Percentiles rank a stretch among this genome's conserved stretches.
phyloP scores from a whole-genome alignment of 106 monocot species.

The Cymbidium sinense region DNA sequence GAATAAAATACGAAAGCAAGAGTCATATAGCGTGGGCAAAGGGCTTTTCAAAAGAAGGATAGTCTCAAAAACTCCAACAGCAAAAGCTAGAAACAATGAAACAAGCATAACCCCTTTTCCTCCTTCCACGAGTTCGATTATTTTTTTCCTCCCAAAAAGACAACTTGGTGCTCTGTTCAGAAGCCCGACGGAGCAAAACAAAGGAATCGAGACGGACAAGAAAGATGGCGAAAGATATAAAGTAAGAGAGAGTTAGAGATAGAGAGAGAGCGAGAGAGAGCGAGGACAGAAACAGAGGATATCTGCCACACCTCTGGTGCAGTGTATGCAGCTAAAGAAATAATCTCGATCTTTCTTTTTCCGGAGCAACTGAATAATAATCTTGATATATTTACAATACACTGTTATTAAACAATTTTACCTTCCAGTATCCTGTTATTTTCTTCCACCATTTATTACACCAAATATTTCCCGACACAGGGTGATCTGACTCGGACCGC shows the following conservation, averaged over 20 bases:
- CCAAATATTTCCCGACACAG: too few species aligned
- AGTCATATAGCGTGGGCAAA: not conserved
- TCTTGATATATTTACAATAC: constrained; percentile 3
- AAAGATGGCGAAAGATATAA: not conserved
- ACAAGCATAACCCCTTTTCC: not conserved
- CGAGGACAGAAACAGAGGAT: too few species aligned
- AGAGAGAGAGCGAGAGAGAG: not conserved
- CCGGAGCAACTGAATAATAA: constrained; percentile 29
- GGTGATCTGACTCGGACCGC: too few species aligned
- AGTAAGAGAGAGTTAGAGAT: too few species aligned
- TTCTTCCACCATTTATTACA: not conserved
- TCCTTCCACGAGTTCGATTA: not conserved
- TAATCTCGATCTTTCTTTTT: constrained; percentile 5
- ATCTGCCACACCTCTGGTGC: not conserved
- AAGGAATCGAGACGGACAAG: constrained; percentile 2
- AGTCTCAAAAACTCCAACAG: constrained; percentile 5
- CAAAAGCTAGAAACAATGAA: not conserved
- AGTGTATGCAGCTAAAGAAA: not conserved
- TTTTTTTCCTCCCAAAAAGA: not conserved
- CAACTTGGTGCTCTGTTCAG: not conserved
- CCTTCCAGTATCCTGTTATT: not conserved
- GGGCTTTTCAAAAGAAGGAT: constrained; percentile 26
- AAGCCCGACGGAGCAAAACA: not conserved
- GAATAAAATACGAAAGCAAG: constrained; percentile 1
- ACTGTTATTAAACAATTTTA: not conserved